Conservation (phyloP, 345 rosid genomes). For the Bruguiera sexangula region DNA sequence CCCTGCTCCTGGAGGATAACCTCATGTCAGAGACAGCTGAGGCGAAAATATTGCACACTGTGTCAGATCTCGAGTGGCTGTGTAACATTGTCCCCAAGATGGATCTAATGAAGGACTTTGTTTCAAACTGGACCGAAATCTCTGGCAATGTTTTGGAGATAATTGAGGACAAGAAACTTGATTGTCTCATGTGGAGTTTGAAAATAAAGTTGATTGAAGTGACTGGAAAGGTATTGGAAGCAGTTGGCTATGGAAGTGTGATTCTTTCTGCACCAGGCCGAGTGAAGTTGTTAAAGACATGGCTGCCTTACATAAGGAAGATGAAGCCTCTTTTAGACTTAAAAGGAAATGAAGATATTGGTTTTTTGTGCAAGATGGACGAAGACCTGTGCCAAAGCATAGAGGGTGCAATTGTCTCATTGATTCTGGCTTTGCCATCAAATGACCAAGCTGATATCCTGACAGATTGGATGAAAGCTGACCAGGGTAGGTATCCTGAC, state of each 20-base stretch:
- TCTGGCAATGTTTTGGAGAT: constrained; percentile 48
- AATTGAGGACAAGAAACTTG: constrained; percentile 55
- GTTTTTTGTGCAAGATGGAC: constrained; percentile 61
- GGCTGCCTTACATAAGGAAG: constrained; percentile 87
- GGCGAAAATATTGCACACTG: constrained; percentile 31
- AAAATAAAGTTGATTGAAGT: constrained; percentile 69
- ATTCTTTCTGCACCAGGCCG: constrained; percentile 57
- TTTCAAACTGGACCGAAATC: constrained; percentile 57
- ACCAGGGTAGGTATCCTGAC: constrained; percentile 71
- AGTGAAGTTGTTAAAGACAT: constrained; percentile 51
- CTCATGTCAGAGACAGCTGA: constrained; percentile 34
- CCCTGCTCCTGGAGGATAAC: constrained; percentile 40
- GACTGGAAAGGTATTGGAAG: constrained; percentile 80
- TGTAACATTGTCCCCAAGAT: constrained; percentile 67
- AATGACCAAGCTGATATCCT: constrained; percentile 84
- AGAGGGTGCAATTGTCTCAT: constrained; percentile 71
- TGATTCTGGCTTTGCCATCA: constrained; percentile 72
- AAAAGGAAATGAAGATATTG: constrained; percentile 37
- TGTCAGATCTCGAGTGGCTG: constrained; percentile 77
- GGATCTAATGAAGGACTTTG: constrained; percentile 80
- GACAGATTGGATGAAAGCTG: constrained; percentile 77
- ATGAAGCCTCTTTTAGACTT: constrained; percentile 67
- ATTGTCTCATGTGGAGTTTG: constrained; percentile 57
- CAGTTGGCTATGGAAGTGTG: constrained; percentile 85
- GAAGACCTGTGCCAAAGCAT: constrained; percentile 73